Base-by-base conservation (phyloP, 1,284 basidiomycete genomes). In the Trichosporon coremiiforme region DNA sequence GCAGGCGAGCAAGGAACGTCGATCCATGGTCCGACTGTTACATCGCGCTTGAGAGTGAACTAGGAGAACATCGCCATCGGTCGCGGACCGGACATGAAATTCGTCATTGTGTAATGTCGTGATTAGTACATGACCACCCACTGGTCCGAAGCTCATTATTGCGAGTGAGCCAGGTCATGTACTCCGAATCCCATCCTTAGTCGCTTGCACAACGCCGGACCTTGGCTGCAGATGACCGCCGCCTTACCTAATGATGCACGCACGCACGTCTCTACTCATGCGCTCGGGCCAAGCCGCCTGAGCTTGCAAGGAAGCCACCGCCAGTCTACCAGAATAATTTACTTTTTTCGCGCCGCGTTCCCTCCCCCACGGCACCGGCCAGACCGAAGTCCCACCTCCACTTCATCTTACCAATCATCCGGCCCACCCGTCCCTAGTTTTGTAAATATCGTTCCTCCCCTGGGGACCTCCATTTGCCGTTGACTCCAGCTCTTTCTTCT, bases 401-500 rank as follows among this genome's bases (percentile, higher is more conserved):
- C 64, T n/a, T 36, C 25, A 50, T 65, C 64, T 45, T 65, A 45
- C 64, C 64, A 65, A 62, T 62, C 57, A 62, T 33, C 57, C 57
- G 57, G 57, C 57, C 57, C 57, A 62, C 57, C 29, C 31, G 57
- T 33, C 57, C 29, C 29, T 33, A 29, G 15, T 62, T 62, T 62
- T 62, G 57, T 62, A 62, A 31, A 62, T 62, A 62, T 62, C 57
- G 12, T n/a, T 17, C 57, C 25, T 60, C 55, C 31, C 31, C 57
- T 13, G 17, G 6, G 6, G 57, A 17, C 57, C 33, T 17, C 29
- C 29, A 31, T 33, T 22, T n/a, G 50, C 50, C 22, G 50, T 25
- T 22, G 20, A 25, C 50, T 53, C 50, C 50, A 53, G 22, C 50
- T 53, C 45, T 47, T 25, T 12, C 5, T 9, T 8, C 15, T 4